These are phyloP conservation scores for Cenococcum geophilum DNA, from an alignment of 495 filamentous ascomycete species.

Conservation along the genomic window DNA sequence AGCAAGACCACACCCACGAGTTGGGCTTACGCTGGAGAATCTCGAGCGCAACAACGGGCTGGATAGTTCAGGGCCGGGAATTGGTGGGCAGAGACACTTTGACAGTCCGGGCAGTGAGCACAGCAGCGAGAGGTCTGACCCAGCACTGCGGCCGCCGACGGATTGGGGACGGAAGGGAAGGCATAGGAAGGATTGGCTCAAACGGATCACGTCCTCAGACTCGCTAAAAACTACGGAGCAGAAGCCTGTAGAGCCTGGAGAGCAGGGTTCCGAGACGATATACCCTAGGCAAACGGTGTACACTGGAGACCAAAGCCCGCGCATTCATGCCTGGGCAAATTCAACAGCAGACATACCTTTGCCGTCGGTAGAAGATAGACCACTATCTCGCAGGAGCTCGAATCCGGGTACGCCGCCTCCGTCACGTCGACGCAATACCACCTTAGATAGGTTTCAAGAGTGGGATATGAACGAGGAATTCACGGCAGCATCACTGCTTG, in stretches of 20 bases:
- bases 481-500: slow-evolving; percentile 52
- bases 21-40: slow-evolving; percentile 32
- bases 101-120: slow-evolving; percentile 28
- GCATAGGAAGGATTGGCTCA: slow-evolving; percentile 50
- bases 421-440: slow-evolving; percentile 34
- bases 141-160: slow-evolving; percentile 50
- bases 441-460: slow-evolving; percentile 46
- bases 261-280: slow-evolving; percentile 24
- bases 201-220: slow-evolving; percentile 25
- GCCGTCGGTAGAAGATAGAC: slow-evolving; percentile 45
- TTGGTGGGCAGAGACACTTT: slow-evolving; percentile 3
- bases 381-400: slow-evolving; percentile 33
- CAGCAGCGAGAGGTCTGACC: slow-evolving; percentile 42
- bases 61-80: background rate
- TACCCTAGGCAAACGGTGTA: background rate
- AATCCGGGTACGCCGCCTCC: slow-evolving; percentile 37
- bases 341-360: slow-evolving; percentile 41
- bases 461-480: slow-evolving; percentile 59
- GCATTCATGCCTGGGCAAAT: slow-evolving; percentile 24
- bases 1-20: slow-evolving; percentile 31
- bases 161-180: slow-evolving; percentile 55
- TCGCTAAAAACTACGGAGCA: slow-evolving; percentile 34
- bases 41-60: slow-evolving; percentile 30
- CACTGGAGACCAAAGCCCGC: background rate
- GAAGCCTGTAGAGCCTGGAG: slow-evolving; percentile 30